Evolutionary conservation across 257 asterid species (phyloP).

Genomic region (Haberlea rhodopensis): DNA sequence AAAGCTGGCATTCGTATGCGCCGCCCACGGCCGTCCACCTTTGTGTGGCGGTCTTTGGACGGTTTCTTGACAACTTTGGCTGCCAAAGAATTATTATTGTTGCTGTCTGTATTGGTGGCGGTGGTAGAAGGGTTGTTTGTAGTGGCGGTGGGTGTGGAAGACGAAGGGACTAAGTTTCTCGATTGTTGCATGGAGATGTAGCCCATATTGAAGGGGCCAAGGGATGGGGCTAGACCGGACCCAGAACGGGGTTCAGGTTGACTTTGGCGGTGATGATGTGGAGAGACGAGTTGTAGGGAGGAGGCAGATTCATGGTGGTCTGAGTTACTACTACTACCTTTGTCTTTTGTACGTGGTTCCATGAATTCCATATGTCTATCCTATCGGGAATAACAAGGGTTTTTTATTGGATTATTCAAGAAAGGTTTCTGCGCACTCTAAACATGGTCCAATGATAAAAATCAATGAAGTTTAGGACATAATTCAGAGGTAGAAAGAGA

Average conservation of each 20-base stretch:
- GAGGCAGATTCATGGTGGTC: conserved; percentile 34
- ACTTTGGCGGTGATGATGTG: conserved; percentile 23
- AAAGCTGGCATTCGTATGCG: conserved; percentile 62
- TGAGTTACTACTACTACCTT: conserved; percentile 26
- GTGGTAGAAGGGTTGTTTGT: not conserved
- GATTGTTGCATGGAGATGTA: conserved; percentile 34
- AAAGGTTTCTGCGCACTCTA: conserved; percentile 13
- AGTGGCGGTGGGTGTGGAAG: conserved; percentile 13
- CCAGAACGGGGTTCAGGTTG: conserved; percentile 34
- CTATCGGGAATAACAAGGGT: not conserved
- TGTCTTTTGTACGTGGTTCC: conserved; percentile 33
- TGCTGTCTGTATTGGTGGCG: conserved; percentile 9
- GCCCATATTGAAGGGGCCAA: conserved; percentile 31
- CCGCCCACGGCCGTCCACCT: conserved; percentile 59
- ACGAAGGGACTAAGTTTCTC: conserved; percentile 20
- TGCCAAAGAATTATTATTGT: not conserved
- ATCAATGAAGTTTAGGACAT: no score
- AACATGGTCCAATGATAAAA: conserved; percentile 4
- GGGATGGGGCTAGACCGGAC: conserved; percentile 27
- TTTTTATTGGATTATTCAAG: conserved; percentile 17
- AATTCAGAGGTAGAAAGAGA: not conserved
- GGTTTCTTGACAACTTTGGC: conserved; percentile 35
- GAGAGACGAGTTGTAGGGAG: conserved; percentile 38
- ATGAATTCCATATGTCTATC: conserved; percentile 27
- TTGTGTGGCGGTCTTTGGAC: conserved; percentile 54